phyloP scores from a whole-genome alignment of 495 filamentous ascomycete genomes.

The Xylaria nigripes region DNA sequence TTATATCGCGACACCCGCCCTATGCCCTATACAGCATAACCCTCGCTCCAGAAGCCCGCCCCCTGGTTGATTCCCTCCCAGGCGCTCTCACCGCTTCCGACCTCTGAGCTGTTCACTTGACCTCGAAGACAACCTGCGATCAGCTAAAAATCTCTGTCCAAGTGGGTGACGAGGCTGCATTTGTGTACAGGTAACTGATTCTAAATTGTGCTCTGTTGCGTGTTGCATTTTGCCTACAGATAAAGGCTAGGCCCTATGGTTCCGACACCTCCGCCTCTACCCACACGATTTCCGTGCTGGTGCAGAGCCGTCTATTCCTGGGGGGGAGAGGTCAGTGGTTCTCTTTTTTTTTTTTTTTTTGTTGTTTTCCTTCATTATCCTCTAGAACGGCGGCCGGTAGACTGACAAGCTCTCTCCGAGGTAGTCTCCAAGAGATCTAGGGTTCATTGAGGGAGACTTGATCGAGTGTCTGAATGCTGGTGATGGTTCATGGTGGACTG shows the following conservation, averaged over 20 bases:
- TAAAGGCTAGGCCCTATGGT: slow-evolving; percentile 29
- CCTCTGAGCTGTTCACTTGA: not conserved
- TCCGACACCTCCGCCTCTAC: slow-evolving; percentile 56
- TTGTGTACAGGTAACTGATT: slow-evolving; percentile 1
- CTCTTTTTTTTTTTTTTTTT: too few relatives aligned
- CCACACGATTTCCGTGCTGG: slow-evolving; percentile 90
- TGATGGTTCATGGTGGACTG: slow-evolving; percentile 98
- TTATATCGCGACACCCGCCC: not conserved
- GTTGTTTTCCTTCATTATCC: too few relatives aligned
- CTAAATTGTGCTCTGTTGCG: not conserved
- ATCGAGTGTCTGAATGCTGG: slow-evolving; percentile 98
- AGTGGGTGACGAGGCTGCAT: slow-evolving; percentile 2
- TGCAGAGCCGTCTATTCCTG: slow-evolving; percentile 91
- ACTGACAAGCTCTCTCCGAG: slow-evolving; percentile 9
- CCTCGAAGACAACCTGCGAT: not conserved
- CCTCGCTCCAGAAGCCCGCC: slow-evolving; percentile 2
- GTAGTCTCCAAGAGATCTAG: slow-evolving; percentile 81
- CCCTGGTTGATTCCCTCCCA: not conserved
- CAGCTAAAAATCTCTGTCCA: not conserved
- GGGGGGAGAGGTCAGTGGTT: slow-evolving; percentile 71
- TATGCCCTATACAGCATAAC: not conserved
- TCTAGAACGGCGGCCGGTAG: slow-evolving; percentile 3
- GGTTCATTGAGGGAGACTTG: slow-evolving; percentile 93
- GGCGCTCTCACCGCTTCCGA: slow-evolving; percentile 2
- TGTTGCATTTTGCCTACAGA: not conserved